Evolutionary conservation across 2,329 filamentous ascomycete species (phyloP).

Genomic region (Colletotrichum echinochloae): DNA sequence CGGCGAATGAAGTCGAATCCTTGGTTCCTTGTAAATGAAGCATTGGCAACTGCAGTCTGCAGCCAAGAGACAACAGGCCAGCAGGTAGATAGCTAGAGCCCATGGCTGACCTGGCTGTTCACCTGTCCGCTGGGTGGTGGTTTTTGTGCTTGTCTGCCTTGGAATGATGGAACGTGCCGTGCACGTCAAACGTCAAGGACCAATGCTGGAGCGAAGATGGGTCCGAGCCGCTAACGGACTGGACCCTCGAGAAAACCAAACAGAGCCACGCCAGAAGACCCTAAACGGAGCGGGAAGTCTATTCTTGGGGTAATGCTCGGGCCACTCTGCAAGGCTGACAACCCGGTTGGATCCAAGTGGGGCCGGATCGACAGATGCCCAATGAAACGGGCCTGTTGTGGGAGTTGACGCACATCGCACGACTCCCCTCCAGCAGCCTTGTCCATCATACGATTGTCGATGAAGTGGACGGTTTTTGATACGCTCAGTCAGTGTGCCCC

Average conservation of each 20-base stretch:
- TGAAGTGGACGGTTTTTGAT: conserved; percentile 41
- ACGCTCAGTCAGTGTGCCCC: conserved; percentile 36
- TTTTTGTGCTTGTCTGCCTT: background rate
- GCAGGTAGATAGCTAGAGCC: background rate
- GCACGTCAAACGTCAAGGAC: background rate
- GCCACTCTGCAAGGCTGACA: conserved; percentile 35
- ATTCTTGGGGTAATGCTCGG: conserved; percentile 29
- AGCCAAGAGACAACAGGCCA: background rate
- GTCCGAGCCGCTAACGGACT: background rate
- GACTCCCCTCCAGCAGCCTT: conserved; percentile 51
- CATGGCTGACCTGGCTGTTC: background rate
- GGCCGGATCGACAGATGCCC: conserved; percentile 15
- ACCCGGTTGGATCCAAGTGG: conserved; percentile 1
- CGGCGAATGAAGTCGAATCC: background rate
- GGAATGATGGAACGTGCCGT: background rate
- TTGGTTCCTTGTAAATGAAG: background rate
- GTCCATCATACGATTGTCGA: conserved; percentile 53
- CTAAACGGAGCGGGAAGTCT: conserved; percentile 38
- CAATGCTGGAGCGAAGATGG: background rate
- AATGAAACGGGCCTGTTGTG: conserved; percentile 21
- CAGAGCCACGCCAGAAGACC: conserved; percentile 11
- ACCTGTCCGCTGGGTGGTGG: background rate
- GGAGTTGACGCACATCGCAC: conserved; percentile 40
- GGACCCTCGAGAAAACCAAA: background rate
- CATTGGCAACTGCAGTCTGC: background rate